phyloP scores from a whole-genome alignment of 1,139 yeast species.

The Suhomyces kunorum region DNA sequence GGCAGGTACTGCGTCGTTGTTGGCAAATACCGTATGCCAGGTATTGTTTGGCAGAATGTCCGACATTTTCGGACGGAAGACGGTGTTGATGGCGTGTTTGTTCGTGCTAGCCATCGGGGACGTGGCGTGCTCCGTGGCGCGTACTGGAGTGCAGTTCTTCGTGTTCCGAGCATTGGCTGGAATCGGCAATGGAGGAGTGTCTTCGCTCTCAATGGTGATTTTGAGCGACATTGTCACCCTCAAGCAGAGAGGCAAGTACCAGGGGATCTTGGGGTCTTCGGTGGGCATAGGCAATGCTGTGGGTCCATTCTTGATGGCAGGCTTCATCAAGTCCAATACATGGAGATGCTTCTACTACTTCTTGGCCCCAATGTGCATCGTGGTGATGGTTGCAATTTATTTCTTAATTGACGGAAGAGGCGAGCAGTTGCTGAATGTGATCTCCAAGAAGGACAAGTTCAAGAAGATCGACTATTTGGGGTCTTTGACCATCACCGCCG shows the following conservation, averaged over 20 bases:
- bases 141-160: conserved; percentile 38
- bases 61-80: conserved; percentile 49
- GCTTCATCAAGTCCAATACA: conserved; percentile 41
- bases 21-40: conserved; percentile 49
- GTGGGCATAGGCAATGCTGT: conserved; percentile 55
- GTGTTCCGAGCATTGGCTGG: conserved; percentile 48
- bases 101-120: conserved; percentile 41
- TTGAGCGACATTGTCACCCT: conserved; percentile 45
- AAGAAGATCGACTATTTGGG: conserved; percentile 54
- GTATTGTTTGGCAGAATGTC: conserved; percentile 44
- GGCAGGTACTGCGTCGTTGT: conserved; percentile 49
- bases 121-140: conserved; percentile 44
- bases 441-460: conserved; percentile 32
- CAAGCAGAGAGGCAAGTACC: conserved; percentile 45
- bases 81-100: conserved; percentile 37
- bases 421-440: conserved; percentile 26
- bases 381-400: conserved; percentile 29
- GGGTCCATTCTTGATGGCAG: conserved; percentile 61
- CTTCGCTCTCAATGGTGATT: conserved; percentile 45
- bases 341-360: conserved; percentile 56
- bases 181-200: conserved; percentile 48
- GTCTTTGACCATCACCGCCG: conserved; percentile 43
- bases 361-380: conserved; percentile 44
- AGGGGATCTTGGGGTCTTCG: conserved; percentile 50
- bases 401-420: conserved; percentile 29